Base-by-base conservation (phyloP, 2,329 filamentous ascomycete species). In the Xylariaceae sp. region DNA sequence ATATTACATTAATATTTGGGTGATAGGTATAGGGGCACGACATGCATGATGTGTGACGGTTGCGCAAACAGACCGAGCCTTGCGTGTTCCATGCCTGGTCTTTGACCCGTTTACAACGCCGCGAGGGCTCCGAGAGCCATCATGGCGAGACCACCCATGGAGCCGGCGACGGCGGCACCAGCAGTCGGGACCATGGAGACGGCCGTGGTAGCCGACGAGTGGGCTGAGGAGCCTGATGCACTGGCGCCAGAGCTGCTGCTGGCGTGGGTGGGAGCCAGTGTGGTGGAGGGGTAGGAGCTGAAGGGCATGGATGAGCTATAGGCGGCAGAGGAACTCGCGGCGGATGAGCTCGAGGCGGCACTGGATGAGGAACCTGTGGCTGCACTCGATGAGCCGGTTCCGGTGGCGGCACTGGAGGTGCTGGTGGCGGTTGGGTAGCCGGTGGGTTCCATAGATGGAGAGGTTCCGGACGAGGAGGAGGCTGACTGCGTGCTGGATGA, bases 141-240 rank as follows among this genome's bases (percentile, higher is more conserved):
- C 56, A 66, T 60, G 53, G 57, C 66, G 2, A 67, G 48, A 35
- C 63, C 54, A 8, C 58, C 60, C 2, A 64, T 51, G 9, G 62
- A 60, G 6, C 60, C 53, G 42, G 52, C 60, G n/a, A 62, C 49
- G 18, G 63, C 62, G 34, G 56, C 62, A 34, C 61, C 62, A 10
- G 59, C 62, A 6, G 59, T 64, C 2, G 62, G 62, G 42, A 64
- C n/a, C 5, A 35, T 11, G 6, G 47, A 17, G 35, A 48, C 53
- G 39, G 42, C 18, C 3, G 64, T 54, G 51, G 52, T 63, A 49
- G 48, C 61, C 2, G 47, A 49, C 6, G 47, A 10, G 23, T 30
- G 23, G 1, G 47, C 23, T 2, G 49, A 8, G 23, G 49, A 34
- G 2, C 23, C 49, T n/a, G 49, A 52, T 10, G 53, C 56, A 42